Percentiles rank a stretch among this genome's conserved stretches.
Evolutionary conservation across 2,329 filamentous ascomycete genomes (phyloP).

Genomic region (Monosporascus sp.): DNA sequence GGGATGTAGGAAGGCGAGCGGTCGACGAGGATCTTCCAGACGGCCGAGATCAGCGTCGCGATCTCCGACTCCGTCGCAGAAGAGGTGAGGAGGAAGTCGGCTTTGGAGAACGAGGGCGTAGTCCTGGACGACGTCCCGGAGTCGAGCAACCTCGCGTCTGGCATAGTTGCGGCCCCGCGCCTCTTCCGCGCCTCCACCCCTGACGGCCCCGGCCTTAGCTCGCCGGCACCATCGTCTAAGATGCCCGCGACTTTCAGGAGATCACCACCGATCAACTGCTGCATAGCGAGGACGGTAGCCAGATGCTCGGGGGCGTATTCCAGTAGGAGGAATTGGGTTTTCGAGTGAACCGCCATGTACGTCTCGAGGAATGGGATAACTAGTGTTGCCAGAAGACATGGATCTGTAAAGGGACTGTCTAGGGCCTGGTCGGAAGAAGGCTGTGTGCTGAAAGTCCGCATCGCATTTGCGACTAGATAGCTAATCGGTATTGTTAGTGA

Average conservation of each 20-base stretch:
- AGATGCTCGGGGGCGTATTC: slow-evolving; percentile 56
- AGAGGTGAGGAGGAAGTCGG: slow-evolving; percentile 53
- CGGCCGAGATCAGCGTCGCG: slow-evolving; percentile 46
- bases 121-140: no score
- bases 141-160: no score
- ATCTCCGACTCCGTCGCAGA: slow-evolving; percentile 51
- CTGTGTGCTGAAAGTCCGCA: slow-evolving; percentile 53
- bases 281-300: slow-evolving; percentile 51
- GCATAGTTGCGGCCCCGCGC: no score
- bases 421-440: slow-evolving; percentile 44
- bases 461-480: slow-evolving; percentile 55
- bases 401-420: slow-evolving; percentile 51
- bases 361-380: slow-evolving; percentile 58
- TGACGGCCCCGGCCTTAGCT: slow-evolving; percentile 17
- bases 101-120: slow-evolving; percentile 39
- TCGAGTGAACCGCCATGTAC: slow-evolving; percentile 49
- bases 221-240: slow-evolving; percentile 38
- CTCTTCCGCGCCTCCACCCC: no score
- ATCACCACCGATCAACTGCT: slow-evolving; percentile 51
- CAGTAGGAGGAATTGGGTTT: slow-evolving; percentile 52
- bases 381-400: slow-evolving; percentile 50
- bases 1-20: slow-evolving; percentile 42
- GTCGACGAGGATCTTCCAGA: slow-evolving; percentile 46
- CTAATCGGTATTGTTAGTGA: slow-evolving; percentile 28
- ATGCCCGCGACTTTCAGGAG: slow-evolving; percentile 57